A percentile compares a stretch with the other conserved stretches of the same genome.
These are phyloP conservation scores for Colletotrichum musicola DNA, from an alignment of 2,329 filamentous ascomycete species.

Conservation along the genomic window DNA sequence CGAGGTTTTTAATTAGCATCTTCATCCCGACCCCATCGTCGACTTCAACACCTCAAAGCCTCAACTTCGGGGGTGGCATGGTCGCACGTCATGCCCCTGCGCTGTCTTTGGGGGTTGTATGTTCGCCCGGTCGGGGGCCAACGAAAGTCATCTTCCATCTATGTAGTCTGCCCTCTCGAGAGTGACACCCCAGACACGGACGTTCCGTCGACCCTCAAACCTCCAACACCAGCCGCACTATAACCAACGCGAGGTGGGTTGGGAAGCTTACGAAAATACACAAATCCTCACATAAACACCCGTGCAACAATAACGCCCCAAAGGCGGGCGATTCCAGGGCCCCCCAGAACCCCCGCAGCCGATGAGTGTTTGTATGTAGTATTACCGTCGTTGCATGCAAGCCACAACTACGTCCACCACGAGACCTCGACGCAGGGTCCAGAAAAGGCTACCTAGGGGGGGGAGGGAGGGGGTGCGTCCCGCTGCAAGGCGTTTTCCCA, in stretches of 20 bases:
- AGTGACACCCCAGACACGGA: too few species aligned
- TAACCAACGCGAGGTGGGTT: not conserved
- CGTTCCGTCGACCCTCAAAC: not conserved
- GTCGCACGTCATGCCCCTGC: not conserved
- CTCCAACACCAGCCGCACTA: constrained; percentile 4
- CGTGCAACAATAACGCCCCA: not conserved
- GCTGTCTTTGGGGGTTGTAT: too few species aligned
- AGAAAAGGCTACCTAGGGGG: not conserved
- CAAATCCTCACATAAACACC: constrained; percentile 9
- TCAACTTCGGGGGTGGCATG: not conserved
- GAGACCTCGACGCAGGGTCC: not conserved
- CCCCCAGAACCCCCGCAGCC: too few species aligned
- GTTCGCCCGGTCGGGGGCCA: too few species aligned
- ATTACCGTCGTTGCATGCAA: too few species aligned
- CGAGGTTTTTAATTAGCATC: not conserved
- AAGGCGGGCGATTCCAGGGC: too few species aligned
- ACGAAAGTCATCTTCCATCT: too few species aligned
- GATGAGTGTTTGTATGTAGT: too few species aligned
- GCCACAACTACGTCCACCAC: too few species aligned
- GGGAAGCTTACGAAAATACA: not conserved
- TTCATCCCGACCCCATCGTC: not conserved
- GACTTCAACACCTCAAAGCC: not conserved
- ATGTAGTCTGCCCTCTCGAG: too few species aligned
- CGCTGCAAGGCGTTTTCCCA: too few species aligned
- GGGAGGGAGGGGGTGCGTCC: too few species aligned